Conservation (phyloP, 2,329 filamentous ascomycete genomes). For the Cladophialophora psammophila region DNA sequence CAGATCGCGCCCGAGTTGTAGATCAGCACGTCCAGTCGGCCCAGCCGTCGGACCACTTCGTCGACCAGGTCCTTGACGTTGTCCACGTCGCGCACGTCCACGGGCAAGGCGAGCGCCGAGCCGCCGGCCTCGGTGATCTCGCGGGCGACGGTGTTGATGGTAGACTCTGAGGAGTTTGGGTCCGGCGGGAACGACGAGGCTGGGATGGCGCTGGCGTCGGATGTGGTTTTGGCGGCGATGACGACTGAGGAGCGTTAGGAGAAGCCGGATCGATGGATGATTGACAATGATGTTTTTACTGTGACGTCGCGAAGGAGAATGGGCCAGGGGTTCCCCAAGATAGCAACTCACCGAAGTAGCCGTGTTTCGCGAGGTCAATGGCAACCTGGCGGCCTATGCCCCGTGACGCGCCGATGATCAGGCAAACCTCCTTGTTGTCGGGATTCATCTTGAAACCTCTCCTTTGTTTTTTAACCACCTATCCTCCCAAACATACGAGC, state of each 20-base stretch:
- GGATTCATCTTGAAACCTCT: background rate
- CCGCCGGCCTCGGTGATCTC: conserved; percentile 74
- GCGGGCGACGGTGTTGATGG: conserved; percentile 78
- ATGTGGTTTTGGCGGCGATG: conserved; percentile 77
- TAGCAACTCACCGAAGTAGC: conserved; percentile 67
- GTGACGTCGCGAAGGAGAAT: too few relatives aligned
- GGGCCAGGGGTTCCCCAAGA: background rate
- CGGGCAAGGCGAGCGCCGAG: conserved; percentile 69
- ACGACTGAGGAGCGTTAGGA: conserved; percentile 62
- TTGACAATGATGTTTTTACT: background rate
- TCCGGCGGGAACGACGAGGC: conserved; percentile 69
- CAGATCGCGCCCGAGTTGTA: conserved; percentile 89
- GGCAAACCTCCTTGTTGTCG: conserved; percentile 61
- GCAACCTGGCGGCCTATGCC: conserved; percentile 84
- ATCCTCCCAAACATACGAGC: background rate
- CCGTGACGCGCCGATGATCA: conserved; percentile 77
- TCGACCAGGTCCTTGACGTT: conserved; percentile 68
- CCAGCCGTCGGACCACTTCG: conserved; percentile 65
- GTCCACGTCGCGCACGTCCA: conserved; percentile 72
- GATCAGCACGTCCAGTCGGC: conserved; percentile 74
- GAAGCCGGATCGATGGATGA: too few relatives aligned
- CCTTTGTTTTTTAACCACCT: background rate
- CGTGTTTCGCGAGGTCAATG: conserved; percentile 74
- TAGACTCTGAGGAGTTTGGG: conserved; percentile 76
- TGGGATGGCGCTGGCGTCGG: conserved; percentile 64